A percentile compares a stretch with the other conserved stretches of the same genome.
phyloP scores from a whole-genome alignment of 2,329 filamentous ascomycete genomes.

The Apiospora sp. region DNA sequence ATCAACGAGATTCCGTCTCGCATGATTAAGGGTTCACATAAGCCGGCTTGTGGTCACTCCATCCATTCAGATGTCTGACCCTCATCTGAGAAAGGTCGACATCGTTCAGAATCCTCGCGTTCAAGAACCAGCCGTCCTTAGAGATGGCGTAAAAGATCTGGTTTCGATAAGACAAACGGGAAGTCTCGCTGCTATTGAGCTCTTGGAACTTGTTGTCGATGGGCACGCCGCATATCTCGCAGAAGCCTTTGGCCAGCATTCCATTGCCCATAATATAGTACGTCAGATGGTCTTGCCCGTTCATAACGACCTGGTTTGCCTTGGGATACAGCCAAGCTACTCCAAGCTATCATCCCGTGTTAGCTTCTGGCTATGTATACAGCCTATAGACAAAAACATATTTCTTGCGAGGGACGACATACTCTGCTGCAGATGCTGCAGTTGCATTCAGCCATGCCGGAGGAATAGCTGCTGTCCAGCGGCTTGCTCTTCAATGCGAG shows the following conservation, averaged over 20 bases:
- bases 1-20: background rate
- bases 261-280: slow-evolving; percentile 47
- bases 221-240: slow-evolving; percentile 56
- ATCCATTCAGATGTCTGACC: slow-evolving; percentile 33
- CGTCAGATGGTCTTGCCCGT: slow-evolving; percentile 49
- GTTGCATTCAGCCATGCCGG: slow-evolving; percentile 52
- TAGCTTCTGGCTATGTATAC: background rate
- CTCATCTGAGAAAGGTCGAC: slow-evolving; percentile 46
- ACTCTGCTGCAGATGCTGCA: slow-evolving; percentile 59
- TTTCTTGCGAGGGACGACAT: slow-evolving; percentile 15
- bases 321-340: slow-evolving; percentile 55
- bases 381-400: too few species aligned
- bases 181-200: slow-evolving; percentile 47
- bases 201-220: slow-evolving; percentile 44
- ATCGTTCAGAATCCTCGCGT: slow-evolving; percentile 47
- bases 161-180: slow-evolving; percentile 40
- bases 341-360: slow-evolving; percentile 45
- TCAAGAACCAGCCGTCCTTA: slow-evolving; percentile 42
- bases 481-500: slow-evolving; percentile 52
- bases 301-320: slow-evolving; percentile 48
- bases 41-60: slow-evolving; percentile 11
- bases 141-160: slow-evolving; percentile 31
- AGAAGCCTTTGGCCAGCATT: slow-evolving; percentile 53
- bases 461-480: slow-evolving; percentile 47
- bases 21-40: slow-evolving; percentile 7